phyloP scores from a whole-genome alignment of 441 rosid genomes.

The Biscutella laevigata region DNA sequence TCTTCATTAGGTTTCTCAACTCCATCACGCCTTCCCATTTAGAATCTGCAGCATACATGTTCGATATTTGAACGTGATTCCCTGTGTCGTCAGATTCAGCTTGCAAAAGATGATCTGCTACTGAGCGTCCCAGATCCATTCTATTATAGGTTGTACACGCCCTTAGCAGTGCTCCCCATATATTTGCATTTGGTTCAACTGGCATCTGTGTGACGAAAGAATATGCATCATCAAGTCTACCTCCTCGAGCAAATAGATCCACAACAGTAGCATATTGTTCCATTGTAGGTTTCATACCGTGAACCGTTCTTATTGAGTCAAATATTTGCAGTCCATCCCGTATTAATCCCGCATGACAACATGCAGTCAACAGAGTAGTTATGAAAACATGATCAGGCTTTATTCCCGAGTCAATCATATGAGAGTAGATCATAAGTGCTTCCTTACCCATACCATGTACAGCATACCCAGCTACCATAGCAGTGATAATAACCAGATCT shows the following conservation, averaged over 20 bases:
- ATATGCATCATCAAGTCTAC: slow-evolving; percentile 58
- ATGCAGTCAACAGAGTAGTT: slow-evolving; percentile 67
- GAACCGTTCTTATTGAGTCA: slow-evolving; percentile 38
- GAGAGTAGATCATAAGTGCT: slow-evolving; percentile 53
- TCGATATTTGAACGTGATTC: slow-evolving; percentile 62
- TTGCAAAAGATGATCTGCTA: slow-evolving; percentile 53
- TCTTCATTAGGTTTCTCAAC: slow-evolving; percentile 62
- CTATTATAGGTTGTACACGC: slow-evolving; percentile 60
- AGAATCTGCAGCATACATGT: slow-evolving; percentile 68
- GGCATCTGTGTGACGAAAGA: slow-evolving; percentile 48
- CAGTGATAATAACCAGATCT: slow-evolving; percentile 66
- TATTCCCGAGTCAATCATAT: slow-evolving; percentile 44
- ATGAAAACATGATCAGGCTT: slow-evolving; percentile 70
- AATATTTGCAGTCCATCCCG: slow-evolving; percentile 60
- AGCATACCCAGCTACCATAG: slow-evolving; percentile 72
- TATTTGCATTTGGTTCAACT: slow-evolving; percentile 48
- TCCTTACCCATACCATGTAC: slow-evolving; percentile 78
- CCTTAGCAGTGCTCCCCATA: slow-evolving; percentile 71
- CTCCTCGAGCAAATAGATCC: slow-evolving; percentile 83
- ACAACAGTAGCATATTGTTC: slow-evolving; percentile 70
- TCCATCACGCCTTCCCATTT: slow-evolving; percentile 70
- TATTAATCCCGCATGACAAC: slow-evolving; percentile 72
- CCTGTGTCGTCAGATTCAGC: slow-evolving; percentile 50
- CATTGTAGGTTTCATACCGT: slow-evolving; percentile 56
- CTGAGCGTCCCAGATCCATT: slow-evolving; percentile 52